A percentile compares a stretch with the other conserved stretches of the same genome.
Conservation (phyloP, 176 grass and related monocot species). For the Rhynchospora breviuscula region DNA sequence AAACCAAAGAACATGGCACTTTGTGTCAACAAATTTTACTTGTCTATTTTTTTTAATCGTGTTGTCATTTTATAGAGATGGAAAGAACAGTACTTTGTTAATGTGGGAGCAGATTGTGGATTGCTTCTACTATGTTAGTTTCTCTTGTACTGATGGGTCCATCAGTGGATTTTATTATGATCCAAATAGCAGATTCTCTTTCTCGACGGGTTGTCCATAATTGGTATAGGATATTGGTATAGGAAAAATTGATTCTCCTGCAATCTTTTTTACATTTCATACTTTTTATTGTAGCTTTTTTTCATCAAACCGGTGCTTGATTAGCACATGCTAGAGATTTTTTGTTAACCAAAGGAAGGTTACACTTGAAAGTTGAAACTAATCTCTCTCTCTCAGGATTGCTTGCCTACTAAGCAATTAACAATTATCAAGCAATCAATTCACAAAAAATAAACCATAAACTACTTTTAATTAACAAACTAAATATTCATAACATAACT, state of each 20-base stretch:
- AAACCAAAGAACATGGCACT: not conserved
- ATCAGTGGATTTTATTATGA: constrained; percentile 97
- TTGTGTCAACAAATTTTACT: not conserved
- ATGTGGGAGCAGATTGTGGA: constrained; percentile 86
- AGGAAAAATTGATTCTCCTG: not conserved
- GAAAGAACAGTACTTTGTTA: constrained; percentile 98
- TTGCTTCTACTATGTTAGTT: constrained; percentile 97
- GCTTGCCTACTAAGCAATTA: too few relatives aligned
- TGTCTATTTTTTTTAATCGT: constrained; percentile 6
- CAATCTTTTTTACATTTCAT: not conserved
- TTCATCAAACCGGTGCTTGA: not conserved
- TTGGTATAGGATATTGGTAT: not conserved
- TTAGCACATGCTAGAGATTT: not conserved
- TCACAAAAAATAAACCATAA: too few relatives aligned
- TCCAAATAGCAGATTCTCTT: constrained; percentile 86
- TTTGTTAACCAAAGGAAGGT: not conserved
- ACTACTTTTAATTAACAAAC: too few relatives aligned
- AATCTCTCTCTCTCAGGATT: constrained; percentile 3
- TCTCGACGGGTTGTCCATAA: not conserved
- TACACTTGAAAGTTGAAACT: not conserved
- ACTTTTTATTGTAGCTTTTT: not conserved
- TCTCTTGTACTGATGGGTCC: constrained; percentile 90
- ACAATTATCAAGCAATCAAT: too few relatives aligned
- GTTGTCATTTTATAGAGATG: constrained; percentile 59
- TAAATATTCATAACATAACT: too few relatives aligned